Percentiles rank a stretch among this genome's conserved stretches.
These are phyloP conservation scores for Aurifilum marmelostoma DNA, from an alignment of 2,329 filamentous ascomycete species.

Conservation along the genomic window DNA sequence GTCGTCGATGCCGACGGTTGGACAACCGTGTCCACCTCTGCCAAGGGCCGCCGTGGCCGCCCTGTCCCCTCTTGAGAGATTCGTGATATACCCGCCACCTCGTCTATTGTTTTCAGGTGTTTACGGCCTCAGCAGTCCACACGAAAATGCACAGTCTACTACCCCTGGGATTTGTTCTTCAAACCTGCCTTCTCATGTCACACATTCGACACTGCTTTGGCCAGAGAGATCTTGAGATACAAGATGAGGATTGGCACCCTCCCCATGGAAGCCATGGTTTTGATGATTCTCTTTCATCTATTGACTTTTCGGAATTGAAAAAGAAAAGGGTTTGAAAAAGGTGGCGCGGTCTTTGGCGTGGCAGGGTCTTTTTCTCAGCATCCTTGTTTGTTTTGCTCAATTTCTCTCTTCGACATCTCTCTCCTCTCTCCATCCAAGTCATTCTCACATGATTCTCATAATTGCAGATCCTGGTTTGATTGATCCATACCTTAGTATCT, in stretches of 20 bases:
- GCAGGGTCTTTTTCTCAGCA: conserved; percentile 24
- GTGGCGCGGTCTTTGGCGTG: conserved; percentile 28
- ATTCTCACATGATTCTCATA: conserved; percentile 5
- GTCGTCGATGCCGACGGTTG: conserved; percentile 64
- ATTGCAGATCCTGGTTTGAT: conserved; percentile 13
- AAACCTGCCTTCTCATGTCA: conserved; percentile 17
- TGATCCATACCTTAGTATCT: conserved; percentile 20
- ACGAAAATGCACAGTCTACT: neutral
- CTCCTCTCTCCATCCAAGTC: conserved; percentile 15
- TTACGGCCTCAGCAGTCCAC: conserved; percentile 14
- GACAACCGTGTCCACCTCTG: conserved; percentile 56
- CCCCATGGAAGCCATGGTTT: conserved; percentile 13
- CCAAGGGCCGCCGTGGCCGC: conserved; percentile 45
- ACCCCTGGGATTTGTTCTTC: conserved; percentile 9
- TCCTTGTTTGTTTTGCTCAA: conserved; percentile 16
- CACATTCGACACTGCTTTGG: conserved; percentile 15
- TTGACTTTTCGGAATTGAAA: conserved; percentile 21
- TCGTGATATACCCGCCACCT: conserved; percentile 25
- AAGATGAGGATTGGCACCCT: conserved; percentile 14
- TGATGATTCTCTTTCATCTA: conserved; percentile 23
- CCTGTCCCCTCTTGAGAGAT: conserved; percentile 27
- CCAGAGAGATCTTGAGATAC: neutral
- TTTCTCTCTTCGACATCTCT: conserved; percentile 7
- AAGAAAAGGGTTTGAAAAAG: conserved; percentile 21
- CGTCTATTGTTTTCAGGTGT: conserved; percentile 12